Evolutionary conservation across 805 yeast genomes (phyloP).

Genomic region (Candida bentonensis): DNA sequence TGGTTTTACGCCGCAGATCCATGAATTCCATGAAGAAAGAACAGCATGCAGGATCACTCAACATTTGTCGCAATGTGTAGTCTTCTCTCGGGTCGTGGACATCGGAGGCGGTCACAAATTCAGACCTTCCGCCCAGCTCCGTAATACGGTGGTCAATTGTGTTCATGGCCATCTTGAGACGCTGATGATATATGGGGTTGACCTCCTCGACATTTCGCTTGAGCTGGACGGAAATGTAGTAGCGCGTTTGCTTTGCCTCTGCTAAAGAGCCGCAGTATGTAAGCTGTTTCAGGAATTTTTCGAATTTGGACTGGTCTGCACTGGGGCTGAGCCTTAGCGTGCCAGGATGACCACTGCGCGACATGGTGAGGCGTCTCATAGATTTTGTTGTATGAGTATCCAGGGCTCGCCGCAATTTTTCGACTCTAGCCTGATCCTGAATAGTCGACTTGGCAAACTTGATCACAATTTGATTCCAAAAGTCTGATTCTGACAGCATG

Average conservation of each 20-base stretch:
- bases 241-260: conserved; percentile 36
- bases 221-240: conserved; percentile 33
- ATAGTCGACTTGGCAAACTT: conserved; percentile 47
- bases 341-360: conserved; percentile 4
- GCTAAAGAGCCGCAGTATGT: conserved; percentile 22
- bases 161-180: conserved; percentile 21
- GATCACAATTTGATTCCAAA: conserved; percentile 54
- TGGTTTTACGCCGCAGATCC: conserved; percentile 34
- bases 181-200: conserved; percentile 17
- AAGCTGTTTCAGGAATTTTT: conserved; percentile 26
- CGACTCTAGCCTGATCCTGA: conserved; percentile 62
- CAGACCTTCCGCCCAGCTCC: conserved; percentile 13
- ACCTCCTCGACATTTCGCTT: conserved; percentile 26
- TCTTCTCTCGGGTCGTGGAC: conserved; percentile 16
- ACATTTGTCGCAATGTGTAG: conserved; percentile 28
- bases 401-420: conserved; percentile 53
- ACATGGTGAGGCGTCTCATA: conserved; percentile 2
- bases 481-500: conserved; percentile 58
- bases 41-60: conserved; percentile 34
- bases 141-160: conserved; percentile 20
- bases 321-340: conserved; percentile 24
- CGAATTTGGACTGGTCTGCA: conserved; percentile 28
- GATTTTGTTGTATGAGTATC: conserved; percentile 36
- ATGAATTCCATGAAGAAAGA: conserved; percentile 40
- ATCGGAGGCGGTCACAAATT: conserved; percentile 3